These are phyloP conservation scores for Lyophyllum shimeji DNA, from an alignment of 768 basidiomycete genomes.

Conservation along the genomic window DNA sequence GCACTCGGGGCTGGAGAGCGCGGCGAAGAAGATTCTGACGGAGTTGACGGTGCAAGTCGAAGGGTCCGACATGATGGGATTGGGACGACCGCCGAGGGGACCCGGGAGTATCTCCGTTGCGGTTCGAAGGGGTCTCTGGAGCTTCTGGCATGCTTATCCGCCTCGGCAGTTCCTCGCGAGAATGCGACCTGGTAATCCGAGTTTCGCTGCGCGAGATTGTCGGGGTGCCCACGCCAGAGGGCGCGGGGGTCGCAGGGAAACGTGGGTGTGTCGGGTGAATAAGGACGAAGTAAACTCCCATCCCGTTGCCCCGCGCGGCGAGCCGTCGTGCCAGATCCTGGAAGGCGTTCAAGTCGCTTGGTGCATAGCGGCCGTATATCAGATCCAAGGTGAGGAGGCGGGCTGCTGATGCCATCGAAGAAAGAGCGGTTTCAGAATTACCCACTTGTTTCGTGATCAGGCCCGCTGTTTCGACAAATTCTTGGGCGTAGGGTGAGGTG, in stretches of 20 bases:
- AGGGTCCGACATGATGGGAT: slow-evolving; percentile 19
- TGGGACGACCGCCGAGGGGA: slow-evolving; percentile 4
- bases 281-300: slow-evolving; percentile 60
- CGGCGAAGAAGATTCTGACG: slow-evolving; percentile 36
- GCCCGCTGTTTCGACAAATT: slow-evolving; percentile 33
- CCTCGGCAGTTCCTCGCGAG: not conserved
- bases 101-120: not conserved
- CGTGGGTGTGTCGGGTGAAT: slow-evolving; percentile 60
- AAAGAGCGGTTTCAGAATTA: slow-evolving; percentile 46
- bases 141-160: not conserved
- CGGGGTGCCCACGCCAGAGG: slow-evolving; percentile 32
- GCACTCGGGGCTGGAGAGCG: slow-evolving; percentile 37
- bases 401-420: slow-evolving; percentile 49
- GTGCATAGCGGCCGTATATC: slow-evolving; percentile 58
- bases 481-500: slow-evolving; percentile 37
- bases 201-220: slow-evolving; percentile 12
- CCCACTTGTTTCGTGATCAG: slow-evolving; percentile 32
- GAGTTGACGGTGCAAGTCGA: slow-evolving; percentile 29
- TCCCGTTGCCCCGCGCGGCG: slow-evolving; percentile 58
- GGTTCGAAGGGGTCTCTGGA: not conserved
- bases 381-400: slow-evolving; percentile 60
- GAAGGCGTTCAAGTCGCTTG: slow-evolving; percentile 51
- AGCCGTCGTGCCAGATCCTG: slow-evolving; percentile 50
- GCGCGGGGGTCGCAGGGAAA: slow-evolving; percentile 50
- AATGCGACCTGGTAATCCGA: not conserved